Conservation (phyloP, 257 asterid genomes). For the Solanum peruvianum region DNA sequence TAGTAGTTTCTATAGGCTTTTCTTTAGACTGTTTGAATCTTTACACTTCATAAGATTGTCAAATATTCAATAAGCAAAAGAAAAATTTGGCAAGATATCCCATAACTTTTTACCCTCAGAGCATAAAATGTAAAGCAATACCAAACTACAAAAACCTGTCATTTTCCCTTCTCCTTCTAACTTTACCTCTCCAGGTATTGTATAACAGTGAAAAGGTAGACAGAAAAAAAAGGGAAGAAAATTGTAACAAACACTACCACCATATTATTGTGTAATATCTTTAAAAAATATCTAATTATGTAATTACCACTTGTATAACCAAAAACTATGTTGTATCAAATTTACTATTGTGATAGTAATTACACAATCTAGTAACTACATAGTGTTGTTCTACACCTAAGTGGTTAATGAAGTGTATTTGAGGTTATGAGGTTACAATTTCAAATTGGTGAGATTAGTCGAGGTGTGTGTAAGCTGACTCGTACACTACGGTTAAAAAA, state of each 20-base stretch:
- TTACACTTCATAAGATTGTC: not conserved
- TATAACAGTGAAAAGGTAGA: conserved; percentile 27
- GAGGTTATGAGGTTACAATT: not conserved
- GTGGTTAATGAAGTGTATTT: not conserved
- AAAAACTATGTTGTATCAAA: not conserved
- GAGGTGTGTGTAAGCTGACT: not conserved
- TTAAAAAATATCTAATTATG: not conserved
- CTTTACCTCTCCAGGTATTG: conserved; percentile 23
- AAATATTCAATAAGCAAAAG: conserved; percentile 3
- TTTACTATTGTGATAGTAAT: not conserved
- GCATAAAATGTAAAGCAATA: not conserved
- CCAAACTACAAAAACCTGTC: not conserved
- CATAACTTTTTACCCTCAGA: conserved; percentile 7
- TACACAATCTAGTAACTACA: not conserved
- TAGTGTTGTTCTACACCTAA: not conserved
- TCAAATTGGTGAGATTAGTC: not conserved
- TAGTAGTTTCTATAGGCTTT: not conserved
- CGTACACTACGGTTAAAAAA: not conserved
- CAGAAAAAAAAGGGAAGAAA: conserved; percentile 11
- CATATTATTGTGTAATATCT: not conserved
- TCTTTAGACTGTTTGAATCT: conserved; percentile 19
- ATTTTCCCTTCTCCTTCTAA: not conserved
- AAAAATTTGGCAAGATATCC: not conserved
- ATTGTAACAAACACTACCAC: not conserved
- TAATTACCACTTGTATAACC: not conserved